Percentiles rank a stretch among this genome's conserved stretches.
Evolutionary conservation across 495 filamentous ascomycete genomes (phyloP).

Genomic region (Wilcoxina mikolae): DNA sequence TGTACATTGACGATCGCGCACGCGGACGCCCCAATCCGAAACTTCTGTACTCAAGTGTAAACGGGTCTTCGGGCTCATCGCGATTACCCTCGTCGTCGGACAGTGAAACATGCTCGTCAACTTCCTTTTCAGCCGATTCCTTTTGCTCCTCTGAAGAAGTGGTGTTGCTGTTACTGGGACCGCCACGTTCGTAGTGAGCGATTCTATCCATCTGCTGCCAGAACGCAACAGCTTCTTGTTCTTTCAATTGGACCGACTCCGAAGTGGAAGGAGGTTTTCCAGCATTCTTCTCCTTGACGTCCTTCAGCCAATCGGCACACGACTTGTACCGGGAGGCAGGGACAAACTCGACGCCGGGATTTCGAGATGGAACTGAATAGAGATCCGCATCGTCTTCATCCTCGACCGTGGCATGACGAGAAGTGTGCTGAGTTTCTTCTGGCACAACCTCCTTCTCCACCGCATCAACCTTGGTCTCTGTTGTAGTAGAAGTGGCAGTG

Average conservation of each 20-base stretch:
- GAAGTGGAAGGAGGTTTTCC: background rate
- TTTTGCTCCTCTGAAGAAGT: background rate
- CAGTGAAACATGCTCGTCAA: background rate
- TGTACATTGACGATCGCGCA: too few relatives aligned
- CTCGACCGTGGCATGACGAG: background rate
- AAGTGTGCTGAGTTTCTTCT: background rate
- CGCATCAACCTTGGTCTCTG: background rate
- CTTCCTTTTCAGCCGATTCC: background rate
- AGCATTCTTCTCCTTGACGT: background rate
- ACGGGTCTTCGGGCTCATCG: background rate
- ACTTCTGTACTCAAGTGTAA: too few relatives aligned
- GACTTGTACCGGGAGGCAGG: background rate
- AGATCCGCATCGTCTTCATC: background rate
- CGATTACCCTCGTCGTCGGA: background rate
- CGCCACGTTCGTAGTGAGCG: background rate
- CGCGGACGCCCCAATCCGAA: too few relatives aligned
- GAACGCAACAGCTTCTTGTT: background rate
- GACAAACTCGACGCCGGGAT: background rate
- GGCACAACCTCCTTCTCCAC: background rate
- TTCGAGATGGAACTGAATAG: background rate
- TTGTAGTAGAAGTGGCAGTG: background rate
- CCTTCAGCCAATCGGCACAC: background rate
- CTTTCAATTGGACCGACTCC: background rate
- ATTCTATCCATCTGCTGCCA: conserved; percentile 9
- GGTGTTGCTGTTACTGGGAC: background rate